Evolutionary conservation across 2,329 filamentous ascomycete species (phyloP), one percentile per base, ranked within the genome.

Genomic region (Aspergillus sp.): DNA sequence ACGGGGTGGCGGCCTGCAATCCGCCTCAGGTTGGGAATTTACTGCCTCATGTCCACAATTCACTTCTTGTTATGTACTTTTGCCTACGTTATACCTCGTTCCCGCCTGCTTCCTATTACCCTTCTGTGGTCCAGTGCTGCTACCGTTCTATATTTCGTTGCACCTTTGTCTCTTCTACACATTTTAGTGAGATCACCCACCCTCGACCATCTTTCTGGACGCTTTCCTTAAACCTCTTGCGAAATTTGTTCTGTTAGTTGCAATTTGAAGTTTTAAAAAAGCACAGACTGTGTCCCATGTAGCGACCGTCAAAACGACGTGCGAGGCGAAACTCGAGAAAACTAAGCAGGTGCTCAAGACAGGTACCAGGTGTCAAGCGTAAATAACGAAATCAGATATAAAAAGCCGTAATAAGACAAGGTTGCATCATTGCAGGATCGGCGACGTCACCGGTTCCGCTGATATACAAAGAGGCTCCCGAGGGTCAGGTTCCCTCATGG

Each of bases 31-130:
- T 59, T 62, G 57, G 54, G 54, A 56, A 58, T 60, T 51, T 50
- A 60, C 62, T 62, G 50, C 59, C 60, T 68, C 64, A 66, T 65
- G 64, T 68, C 67, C 67, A 62, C 61, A 57, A 64, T 68, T 68
- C 64, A 62, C 64, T 73, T 74, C 70, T 71, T 72, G 67, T 72
- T 66, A 72, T 73, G 71, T 74, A 73, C 68, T 73, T 68, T 69
- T 68, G 66, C 62, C 69, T 67, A 71, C 66, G 68, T 64, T 73
- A 71, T 71, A 71, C 68, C 69, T 72, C 64, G 62, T 62, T 65
- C 38, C 62, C 60, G 55, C 63, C 61, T 62, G 59, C 62, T 66
- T 63, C 60, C 63, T 66, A 59, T 63, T 67, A 55, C 60, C 62
- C 65, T 47, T 57, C 66, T 60, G 64, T 57, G 62, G 61, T 59